Percentiles rank a stretch among this genome's conserved stretches.
These are phyloP conservation scores for Selenicereus undatus DNA, from an alignment of 148 eudicot genomes.

Conservation along the genomic window DNA sequence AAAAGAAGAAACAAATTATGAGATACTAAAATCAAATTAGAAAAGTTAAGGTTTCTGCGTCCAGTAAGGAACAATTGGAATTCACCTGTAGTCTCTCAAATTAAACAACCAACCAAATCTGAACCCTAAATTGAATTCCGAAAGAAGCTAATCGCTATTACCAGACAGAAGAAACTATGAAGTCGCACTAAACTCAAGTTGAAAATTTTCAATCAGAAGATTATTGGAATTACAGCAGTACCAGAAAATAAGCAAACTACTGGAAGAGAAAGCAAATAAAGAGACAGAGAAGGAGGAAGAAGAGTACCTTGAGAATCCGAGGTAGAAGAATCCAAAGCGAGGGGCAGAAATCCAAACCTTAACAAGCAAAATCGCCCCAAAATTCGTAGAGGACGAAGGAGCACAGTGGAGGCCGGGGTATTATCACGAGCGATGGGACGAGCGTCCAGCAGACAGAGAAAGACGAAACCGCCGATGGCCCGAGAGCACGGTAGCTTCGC, in stretches of 20 bases:
- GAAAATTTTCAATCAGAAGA: not conserved
- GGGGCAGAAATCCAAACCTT: not conserved
- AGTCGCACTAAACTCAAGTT: not conserved
- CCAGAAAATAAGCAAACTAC: not conserved
- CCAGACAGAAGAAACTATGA: not conserved
- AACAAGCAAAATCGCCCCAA: not conserved
- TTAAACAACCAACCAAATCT: not conserved
- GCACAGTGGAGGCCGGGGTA: no score
- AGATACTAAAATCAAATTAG: not conserved
- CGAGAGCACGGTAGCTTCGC: no score
- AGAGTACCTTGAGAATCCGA: not conserved
- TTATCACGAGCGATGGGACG: no score
- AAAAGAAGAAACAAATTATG: no score
- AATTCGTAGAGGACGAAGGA: no score
- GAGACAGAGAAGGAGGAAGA: not conserved
- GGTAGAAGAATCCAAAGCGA: not conserved
- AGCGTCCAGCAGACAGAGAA: no score
- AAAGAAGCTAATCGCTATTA: not conserved
- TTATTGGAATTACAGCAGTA: not conserved
- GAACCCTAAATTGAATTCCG: not conserved
- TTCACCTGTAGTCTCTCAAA: not conserved
- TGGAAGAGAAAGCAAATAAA: not conserved
- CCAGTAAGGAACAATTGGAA: not conserved
- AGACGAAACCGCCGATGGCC: no score
- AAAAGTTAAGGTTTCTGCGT: constrained; percentile 1